Evolutionary conservation across 306 rosid genomes (phyloP), one percentile per base, ranked within the genome.

Genomic region (Castanopsis chinensis): DNA sequence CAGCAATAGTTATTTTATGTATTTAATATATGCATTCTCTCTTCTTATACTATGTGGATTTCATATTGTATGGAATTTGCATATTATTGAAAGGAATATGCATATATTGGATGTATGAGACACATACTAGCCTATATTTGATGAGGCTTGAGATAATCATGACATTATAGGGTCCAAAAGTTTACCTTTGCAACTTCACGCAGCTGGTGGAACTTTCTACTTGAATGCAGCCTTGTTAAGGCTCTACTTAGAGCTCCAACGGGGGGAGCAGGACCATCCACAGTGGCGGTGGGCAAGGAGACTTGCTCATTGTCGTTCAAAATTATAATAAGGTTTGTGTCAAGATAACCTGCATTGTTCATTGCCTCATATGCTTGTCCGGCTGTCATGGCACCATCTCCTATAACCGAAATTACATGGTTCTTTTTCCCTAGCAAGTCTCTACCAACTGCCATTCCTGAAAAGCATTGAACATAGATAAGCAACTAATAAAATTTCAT

Each of bases 351-450:
- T 13, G 96, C 93, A 8, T 91, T 91, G 87, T 91, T 91, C 82
- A 91, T 79, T n/a, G 93, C 93, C 82, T 91, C 93, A 20, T 87
- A 91, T 9, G 91, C 96, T 76, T 89, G 90, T 35, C 96, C 96
- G 0, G 87, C 96, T 0, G 93, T 91, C 96, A 91, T 89, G 19
- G 90, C 93, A 11, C 96, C 93, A 49, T 91, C 96, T 58, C 96
- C 96, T 15, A 89, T 89, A 67, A 91, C 93, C 2, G 93, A 79
- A 37, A 91, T 67, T 69, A 89, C 89, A 49, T 89, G 92, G 79
- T 89, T 91, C 14, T 84, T 74, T 32, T 75, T 84, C 11, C 93
- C 89, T 7, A n/a, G 65, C 75, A 91, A 43, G 84, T 89, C 96
- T 65, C 96, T 87, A 0, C 79, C 96, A 43, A 89, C 84, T 21